These are phyloP conservation scores for Aquilaria agallochum DNA, from an alignment of 441 rosid species.

Conservation along the genomic window DNA sequence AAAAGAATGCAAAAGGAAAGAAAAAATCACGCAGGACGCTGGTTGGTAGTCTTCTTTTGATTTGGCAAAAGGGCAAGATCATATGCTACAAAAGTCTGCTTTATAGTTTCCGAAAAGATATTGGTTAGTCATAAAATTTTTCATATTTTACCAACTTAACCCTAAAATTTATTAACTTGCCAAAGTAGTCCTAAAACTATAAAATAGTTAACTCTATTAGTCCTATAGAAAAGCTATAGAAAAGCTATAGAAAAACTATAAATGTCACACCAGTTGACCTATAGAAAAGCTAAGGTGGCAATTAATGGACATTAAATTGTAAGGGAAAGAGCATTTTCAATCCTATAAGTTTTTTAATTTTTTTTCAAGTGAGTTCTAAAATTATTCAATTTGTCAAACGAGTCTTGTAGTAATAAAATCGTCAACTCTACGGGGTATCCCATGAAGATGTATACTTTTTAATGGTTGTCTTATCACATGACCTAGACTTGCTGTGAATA, in stretches of 20 bases:
- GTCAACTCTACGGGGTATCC: too few species aligned
- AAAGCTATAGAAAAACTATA: background rate
- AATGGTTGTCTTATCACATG: too few species aligned
- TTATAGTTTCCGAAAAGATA: conserved; percentile 19
- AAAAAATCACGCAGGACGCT: conserved; percentile 12
- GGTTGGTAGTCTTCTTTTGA: conserved; percentile 11
- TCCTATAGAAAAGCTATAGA: background rate
- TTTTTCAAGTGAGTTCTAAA: too few species aligned
- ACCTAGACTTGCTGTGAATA: too few species aligned
- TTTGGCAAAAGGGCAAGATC: conserved; percentile 17
- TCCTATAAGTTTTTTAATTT: too few species aligned
- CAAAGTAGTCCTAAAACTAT: background rate
- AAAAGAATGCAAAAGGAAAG: background rate
- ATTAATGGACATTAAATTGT: too few species aligned
- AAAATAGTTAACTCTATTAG: background rate
- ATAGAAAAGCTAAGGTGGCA: too few species aligned
- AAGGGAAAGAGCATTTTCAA: too few species aligned
- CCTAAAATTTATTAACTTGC: too few species aligned
- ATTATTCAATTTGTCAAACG: too few species aligned
- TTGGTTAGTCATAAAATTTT: conserved; percentile 11
- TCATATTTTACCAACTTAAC: background rate
- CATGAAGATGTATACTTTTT: too few species aligned
- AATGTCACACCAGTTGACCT: background rate
- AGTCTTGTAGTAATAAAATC: too few species aligned
- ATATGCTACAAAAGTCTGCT: conserved; percentile 29